Conservation (phyloP, 2,329 filamentous ascomycete species). For the Colletotrichum falcatum region DNA sequence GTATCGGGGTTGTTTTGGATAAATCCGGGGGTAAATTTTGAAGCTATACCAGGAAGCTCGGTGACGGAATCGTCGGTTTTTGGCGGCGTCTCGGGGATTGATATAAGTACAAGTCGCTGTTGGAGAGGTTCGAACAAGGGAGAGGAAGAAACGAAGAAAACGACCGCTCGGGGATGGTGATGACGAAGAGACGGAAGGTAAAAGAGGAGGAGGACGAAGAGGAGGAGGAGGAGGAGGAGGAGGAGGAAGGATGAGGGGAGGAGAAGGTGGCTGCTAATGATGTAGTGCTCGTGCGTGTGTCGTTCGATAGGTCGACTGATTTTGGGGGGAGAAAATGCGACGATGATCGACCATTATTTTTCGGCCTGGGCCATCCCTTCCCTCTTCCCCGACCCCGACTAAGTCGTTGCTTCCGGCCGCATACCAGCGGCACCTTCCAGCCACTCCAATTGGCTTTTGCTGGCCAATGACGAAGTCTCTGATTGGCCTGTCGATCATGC, state of each 20-base stretch:
- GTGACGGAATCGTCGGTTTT: constrained; percentile 23
- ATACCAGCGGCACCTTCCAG: constrained; percentile 29
- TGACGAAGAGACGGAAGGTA: constrained; percentile 17
- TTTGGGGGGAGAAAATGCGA: constrained; percentile 36
- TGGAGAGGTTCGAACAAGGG: not conserved
- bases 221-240: constrained; percentile 11
- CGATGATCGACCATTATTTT: constrained; percentile 26
- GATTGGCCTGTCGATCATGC: constrained; percentile 26
- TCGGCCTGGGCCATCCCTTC: constrained; percentile 15
- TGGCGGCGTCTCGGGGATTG: constrained; percentile 22
- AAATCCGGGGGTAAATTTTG: not conserved
- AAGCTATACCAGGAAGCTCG: constrained; percentile 37
- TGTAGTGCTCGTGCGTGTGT: constrained; percentile 38
- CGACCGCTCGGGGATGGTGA: constrained; percentile 3
- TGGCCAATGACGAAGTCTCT: not conserved
- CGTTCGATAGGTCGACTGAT: constrained; percentile 40
- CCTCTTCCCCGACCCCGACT: constrained; percentile 8
- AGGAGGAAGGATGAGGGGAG: constrained; percentile 17
- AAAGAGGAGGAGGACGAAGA: constrained; percentile 17
- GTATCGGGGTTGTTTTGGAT: constrained; percentile 11
- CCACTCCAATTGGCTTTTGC: constrained; percentile 34
- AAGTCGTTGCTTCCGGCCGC: not conserved
- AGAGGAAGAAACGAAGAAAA: not conserved
- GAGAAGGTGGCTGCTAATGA: constrained; percentile 28
- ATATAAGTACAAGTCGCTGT: not conserved